phyloP scores from a whole-genome alignment of 257 asterid genomes.

The Lycium barbarum region DNA sequence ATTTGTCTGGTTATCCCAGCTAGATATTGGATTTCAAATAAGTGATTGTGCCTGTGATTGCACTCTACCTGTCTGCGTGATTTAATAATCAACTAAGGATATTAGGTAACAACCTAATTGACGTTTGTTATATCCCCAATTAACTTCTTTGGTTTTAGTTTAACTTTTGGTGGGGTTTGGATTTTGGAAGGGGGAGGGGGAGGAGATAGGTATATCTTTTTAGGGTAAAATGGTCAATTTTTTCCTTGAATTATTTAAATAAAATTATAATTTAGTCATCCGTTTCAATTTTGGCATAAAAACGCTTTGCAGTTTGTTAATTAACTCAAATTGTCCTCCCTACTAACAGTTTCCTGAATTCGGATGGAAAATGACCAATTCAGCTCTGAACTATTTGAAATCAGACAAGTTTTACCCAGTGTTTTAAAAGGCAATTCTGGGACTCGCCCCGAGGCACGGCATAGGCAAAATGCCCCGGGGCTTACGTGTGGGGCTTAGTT shows the following conservation, averaged over 20 bases:
- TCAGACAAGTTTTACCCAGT: background rate
- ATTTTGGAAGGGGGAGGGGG: background rate
- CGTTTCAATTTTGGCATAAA: background rate
- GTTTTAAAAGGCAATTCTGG: too few species aligned
- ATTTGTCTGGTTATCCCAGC: background rate
- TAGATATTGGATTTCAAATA: background rate
- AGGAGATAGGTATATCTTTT: background rate
- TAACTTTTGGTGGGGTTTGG: background rate
- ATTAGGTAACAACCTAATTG: constrained; percentile 9
- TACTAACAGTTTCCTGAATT: background rate
- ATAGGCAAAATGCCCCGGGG: too few species aligned
- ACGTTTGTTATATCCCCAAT: background rate
- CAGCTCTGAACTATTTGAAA: background rate
- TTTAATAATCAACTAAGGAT: background rate
- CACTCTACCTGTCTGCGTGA: background rate
- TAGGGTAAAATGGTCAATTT: background rate
- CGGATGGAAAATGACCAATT: background rate
- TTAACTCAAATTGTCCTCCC: background rate
- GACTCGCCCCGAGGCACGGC: too few species aligned
- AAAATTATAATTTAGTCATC: background rate
- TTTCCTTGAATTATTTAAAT: background rate
- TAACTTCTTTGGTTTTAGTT: background rate
- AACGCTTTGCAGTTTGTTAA: background rate
- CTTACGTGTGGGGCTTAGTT: too few species aligned
- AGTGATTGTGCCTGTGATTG: background rate